Conservation (phyloP, 768 basidiomycete species). For the Leccinum arenicola region DNA sequence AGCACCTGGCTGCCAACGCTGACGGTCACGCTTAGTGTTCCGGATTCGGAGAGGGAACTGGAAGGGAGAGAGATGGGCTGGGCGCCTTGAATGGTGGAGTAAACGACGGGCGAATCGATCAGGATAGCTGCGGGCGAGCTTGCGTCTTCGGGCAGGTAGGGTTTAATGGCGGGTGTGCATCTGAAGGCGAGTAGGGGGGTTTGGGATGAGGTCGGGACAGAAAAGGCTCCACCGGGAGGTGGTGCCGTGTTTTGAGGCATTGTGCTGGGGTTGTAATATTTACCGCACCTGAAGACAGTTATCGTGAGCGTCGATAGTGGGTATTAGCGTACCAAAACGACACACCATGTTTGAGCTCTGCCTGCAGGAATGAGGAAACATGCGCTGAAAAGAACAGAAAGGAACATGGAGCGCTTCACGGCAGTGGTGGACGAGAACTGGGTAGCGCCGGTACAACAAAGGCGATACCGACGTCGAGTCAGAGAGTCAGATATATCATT, state of each 20-base stretch:
- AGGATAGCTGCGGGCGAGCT: slow-evolving; percentile 43
- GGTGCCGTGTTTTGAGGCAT: slow-evolving; percentile 33
- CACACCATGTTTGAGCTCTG: slow-evolving; percentile 30
- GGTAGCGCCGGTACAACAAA: not conserved
- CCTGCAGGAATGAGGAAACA: slow-evolving; percentile 14
- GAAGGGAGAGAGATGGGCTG: slow-evolving; percentile 37
- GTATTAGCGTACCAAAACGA: not conserved
- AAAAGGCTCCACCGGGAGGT: slow-evolving; percentile 50
- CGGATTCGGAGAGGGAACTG: slow-evolving; percentile 25
- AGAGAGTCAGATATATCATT: not conserved
- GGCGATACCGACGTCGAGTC: not conserved
- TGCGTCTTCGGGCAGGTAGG: slow-evolving; percentile 55
- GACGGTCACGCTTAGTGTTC: slow-evolving; percentile 41
- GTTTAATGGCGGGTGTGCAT: slow-evolving; percentile 55
- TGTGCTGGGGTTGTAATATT: slow-evolving; percentile 48
- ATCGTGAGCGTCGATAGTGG: not conserved
- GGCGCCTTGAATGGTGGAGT: slow-evolving; percentile 44
- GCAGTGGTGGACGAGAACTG: not conserved
- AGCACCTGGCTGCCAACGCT: slow-evolving; percentile 43
- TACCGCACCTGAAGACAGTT: slow-evolving; percentile 36
- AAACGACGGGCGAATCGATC: slow-evolving; percentile 51
- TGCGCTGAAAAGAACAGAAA: slow-evolving; percentile 13
- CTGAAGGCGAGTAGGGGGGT: slow-evolving; percentile 52
- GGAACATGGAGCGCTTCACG: slow-evolving; percentile 7
- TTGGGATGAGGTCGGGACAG: slow-evolving; percentile 36